Conservation (phyloP, 108 stramenopile genomes). For the Cyclostephanos invisitatus region DNA sequence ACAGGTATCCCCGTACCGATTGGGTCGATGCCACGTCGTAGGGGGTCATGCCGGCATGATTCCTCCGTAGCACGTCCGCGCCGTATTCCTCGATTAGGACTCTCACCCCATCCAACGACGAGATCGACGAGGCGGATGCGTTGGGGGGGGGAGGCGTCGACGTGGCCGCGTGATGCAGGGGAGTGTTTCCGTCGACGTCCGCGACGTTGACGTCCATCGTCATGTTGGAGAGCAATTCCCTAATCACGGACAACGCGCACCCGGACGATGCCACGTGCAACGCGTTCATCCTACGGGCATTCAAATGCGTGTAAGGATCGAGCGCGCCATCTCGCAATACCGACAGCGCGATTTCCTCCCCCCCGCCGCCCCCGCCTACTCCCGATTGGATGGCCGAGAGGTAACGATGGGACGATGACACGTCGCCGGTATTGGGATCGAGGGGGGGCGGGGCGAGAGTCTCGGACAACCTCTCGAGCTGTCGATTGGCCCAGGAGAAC, state of each 20-base stretch:
- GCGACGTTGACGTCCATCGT: conserved; percentile 42
- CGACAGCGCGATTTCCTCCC: neutral
- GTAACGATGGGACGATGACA: conserved; percentile 42
- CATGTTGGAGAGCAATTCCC: conserved; percentile 36
- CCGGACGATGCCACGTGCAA: conserved; percentile 70
- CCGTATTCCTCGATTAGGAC: conserved; percentile 62
- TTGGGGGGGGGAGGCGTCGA: conserved; percentile 29
- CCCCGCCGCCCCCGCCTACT: no score
- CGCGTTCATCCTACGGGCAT: conserved; percentile 56
- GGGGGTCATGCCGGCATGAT: conserved; percentile 68
- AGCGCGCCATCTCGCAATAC: neutral
- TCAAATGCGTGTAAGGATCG: conserved; percentile 29
- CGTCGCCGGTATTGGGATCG: conserved; percentile 23
- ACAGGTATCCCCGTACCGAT: conserved; percentile 72
- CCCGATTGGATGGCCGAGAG: conserved; percentile 39
- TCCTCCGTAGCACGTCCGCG: conserved; percentile 59
- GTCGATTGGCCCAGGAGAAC: conserved; percentile 76
- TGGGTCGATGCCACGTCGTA: conserved; percentile 78
- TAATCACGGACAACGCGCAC: conserved; percentile 38
- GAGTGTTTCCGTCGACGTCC: conserved; percentile 71
- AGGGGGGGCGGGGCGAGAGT: conserved; percentile 84
- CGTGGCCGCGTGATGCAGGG: conserved; percentile 74
- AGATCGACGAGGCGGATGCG: neutral
- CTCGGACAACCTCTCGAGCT: conserved; percentile 70
- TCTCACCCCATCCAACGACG: conserved; percentile 48